Conservation (phyloP, 371 early-diverging fungal genomes). For the Mucor plumbeus region DNA sequence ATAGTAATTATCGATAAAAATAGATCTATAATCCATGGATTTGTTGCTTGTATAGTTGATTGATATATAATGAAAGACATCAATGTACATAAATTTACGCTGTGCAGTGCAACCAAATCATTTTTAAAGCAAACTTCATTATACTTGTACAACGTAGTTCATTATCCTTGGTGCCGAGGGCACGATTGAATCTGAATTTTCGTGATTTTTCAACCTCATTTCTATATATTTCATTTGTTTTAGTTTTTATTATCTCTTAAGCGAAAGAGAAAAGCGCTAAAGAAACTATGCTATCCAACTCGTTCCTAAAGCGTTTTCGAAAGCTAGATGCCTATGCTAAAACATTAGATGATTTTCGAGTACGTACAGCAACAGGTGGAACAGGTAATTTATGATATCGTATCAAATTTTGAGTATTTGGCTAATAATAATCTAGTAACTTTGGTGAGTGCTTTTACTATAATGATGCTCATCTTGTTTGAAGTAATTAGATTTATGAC, state of each 20-base stretch:
- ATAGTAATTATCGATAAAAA: no score
- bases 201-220: neutral
- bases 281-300: slow-evolving; percentile 37
- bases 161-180: no score
- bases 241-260: no score
- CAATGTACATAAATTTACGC: no score
- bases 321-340: slow-evolving; percentile 97
- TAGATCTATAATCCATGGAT: no score
- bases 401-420: neutral
- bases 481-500: slow-evolving; percentile 81
- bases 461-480: slow-evolving; percentile 74
- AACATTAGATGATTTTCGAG: slow-evolving; percentile 93
- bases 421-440: slow-evolving; percentile 64
- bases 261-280: neutral
- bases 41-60: no score
- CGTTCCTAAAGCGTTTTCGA: slow-evolving; percentile 58
- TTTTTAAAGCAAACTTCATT: no score
- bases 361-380: slow-evolving; percentile 90
- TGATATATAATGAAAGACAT: no score
- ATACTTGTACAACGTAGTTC: no score
- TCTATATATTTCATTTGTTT: neutral
- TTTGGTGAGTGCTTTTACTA: slow-evolving; percentile 70
- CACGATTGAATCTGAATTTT: neutral
- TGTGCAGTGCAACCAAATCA: no score
- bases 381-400: slow-evolving; percentile 53